Percentiles rank a stretch among this genome's conserved stretches.
Conservation (phyloP, 2,329 filamentous ascomycete genomes). For the Fusarium oxysporum region DNA sequence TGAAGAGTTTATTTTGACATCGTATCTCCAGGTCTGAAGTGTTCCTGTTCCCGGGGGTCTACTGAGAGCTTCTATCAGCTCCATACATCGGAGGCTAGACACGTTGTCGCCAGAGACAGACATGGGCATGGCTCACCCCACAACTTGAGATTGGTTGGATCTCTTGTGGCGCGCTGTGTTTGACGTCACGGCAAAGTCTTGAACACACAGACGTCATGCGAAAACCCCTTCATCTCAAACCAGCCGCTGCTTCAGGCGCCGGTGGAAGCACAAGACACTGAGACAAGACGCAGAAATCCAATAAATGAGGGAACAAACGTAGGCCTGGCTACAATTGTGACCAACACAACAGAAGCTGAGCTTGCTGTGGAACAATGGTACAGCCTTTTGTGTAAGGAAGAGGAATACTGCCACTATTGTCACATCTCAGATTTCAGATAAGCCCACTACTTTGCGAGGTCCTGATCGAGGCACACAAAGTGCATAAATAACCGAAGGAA, state of each 20-base stretch:
- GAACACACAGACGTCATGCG: conserved; percentile 43
- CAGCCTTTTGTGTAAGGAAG: background rate
- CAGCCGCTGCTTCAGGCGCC: conserved; percentile 39
- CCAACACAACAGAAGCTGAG: conserved; percentile 25
- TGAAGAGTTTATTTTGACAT: background rate
- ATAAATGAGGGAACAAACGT: conserved; percentile 2
- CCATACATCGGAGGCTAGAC: conserved; percentile 28
- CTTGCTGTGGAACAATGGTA: conserved; percentile 9
- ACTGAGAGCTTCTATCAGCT: background rate
- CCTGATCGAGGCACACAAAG: background rate
- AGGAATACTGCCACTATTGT: background rate
- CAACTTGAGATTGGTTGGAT: conserved; percentile 47
- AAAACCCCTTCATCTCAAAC: conserved; percentile 32
- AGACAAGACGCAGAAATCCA: conserved; percentile 20
- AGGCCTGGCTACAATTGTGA: background rate
- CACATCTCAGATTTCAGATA: background rate
- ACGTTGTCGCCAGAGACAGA: conserved; percentile 43
- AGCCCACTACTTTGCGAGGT: conserved; percentile 8
- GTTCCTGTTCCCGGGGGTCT: background rate
- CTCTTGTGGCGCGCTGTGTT: conserved; percentile 44
- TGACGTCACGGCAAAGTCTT: conserved; percentile 43
- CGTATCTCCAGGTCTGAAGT: background rate
- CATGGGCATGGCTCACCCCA: conserved; percentile 30
- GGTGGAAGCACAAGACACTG: conserved; percentile 27
- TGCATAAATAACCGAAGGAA: background rate